Evolutionary conservation across 2,329 filamentous ascomycete genomes (phyloP), one percentile per base, ranked within the genome.

Genomic region (Fusarium nodosum): DNA sequence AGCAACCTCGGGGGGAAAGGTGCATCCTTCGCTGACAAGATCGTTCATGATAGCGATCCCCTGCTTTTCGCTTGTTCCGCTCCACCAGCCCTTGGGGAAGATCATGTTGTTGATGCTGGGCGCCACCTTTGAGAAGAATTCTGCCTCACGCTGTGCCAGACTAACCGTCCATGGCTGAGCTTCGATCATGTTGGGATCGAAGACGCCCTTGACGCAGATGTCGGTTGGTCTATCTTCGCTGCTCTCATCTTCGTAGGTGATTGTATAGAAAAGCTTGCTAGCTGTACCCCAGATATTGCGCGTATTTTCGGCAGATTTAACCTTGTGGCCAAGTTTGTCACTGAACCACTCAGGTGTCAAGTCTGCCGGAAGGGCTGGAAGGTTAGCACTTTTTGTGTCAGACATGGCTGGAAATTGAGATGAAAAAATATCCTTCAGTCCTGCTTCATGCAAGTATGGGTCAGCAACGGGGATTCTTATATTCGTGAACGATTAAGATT

Each of bases 11-110:
- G 75, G 56, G 3, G 79, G 71, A 59, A 82, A 82, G 0, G 75
- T 74, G 72, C 77, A 80, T 0, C 72, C 68, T 20, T 79, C 74
- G 4, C 72, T 51, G 1, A 58, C 64, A 3, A 81, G 72, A 61
- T 82, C 79, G 8, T 72, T 72, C 78, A 82, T 81, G 56, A 81
- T 75, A 24, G 73, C 75, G 44, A 82, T 80, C 10, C 79, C 79
- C 48, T 82, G 80, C 36, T 67, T 75, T 8, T 77, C 72, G 54
- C 68, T 76, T 10, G 61, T 75, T n/a, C 77, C 79, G 6, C 71
- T 73, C 79, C 78, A 81, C 78, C 77, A 82, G 9, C 74, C 74
- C 47, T 71, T 79, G 22, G 79, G 79, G 50, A 77, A 78, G 46
- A 69, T 63, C 74, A 79, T 69, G 31, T 74, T 50, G 39, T 73